Evolutionary conservation across 257 asterid genomes (phyloP).

Genomic region (Henckelia pumila): DNA sequence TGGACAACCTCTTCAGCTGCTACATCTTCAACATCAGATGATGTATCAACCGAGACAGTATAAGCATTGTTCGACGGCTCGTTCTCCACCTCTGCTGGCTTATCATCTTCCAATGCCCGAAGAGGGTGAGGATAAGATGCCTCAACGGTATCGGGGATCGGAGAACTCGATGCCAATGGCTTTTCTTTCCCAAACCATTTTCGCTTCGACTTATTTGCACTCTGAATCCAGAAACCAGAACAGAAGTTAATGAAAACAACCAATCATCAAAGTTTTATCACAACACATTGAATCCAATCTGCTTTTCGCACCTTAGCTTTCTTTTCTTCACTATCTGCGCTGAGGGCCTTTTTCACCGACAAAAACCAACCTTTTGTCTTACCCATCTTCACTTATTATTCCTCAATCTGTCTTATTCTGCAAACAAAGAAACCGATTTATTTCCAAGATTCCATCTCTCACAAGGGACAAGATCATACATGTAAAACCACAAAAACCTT

Average conservation of each 20-base stretch:
- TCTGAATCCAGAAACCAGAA: conserved; percentile 39
- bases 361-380: conserved; percentile 90
- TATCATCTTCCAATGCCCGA: conserved; percentile 57
- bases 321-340: conserved; percentile 63
- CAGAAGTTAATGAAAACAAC: not conserved
- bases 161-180: conserved; percentile 37
- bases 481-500: conserved; percentile 5
- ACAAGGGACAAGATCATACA: conserved; percentile 2
- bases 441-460: conserved; percentile 20
- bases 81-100: conserved; percentile 48
- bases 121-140: conserved; percentile 44
- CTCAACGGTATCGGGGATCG: conserved; percentile 38
- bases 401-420: conserved; percentile 40
- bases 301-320: conserved; percentile 44
- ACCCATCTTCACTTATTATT: conserved; percentile 61
- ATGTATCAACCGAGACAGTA: conserved; percentile 65
- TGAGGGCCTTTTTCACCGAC: conserved; percentile 81
- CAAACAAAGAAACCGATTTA: conserved; percentile 17
- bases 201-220: conserved; percentile 40
- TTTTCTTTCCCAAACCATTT: conserved; percentile 50
- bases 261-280: not conserved
- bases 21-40: conserved; percentile 72
- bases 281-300: conserved; percentile 8
- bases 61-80: conserved; percentile 67
- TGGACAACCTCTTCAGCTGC: conserved; percentile 69